A percentile compares a stretch with the other conserved stretches of the same genome.
phyloP scores from a whole-genome alignment of 495 filamentous ascomycete genomes.

The Podospora pseudocomata region DNA sequence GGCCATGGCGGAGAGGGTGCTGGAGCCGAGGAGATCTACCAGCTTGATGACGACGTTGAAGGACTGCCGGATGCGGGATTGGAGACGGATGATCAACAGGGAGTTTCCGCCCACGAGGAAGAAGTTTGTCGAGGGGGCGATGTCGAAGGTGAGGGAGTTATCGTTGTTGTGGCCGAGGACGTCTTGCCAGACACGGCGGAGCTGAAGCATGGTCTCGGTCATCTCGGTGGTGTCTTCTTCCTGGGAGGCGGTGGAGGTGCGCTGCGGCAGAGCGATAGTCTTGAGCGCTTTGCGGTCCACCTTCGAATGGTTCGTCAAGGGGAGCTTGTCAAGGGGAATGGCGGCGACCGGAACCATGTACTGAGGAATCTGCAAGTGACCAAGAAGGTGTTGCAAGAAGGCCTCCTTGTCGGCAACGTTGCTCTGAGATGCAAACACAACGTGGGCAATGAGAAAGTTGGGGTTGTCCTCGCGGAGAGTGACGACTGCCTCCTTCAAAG shows the following conservation, averaged over 20 bases:
- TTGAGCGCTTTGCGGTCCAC: constrained; percentile 38
- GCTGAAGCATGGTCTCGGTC: not conserved
- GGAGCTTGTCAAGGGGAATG: constrained; percentile 40
- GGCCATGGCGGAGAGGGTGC: constrained; percentile 32
- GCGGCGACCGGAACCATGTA: constrained; percentile 46
- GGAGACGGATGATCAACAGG: constrained; percentile 32
- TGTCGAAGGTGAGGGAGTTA: not conserved
- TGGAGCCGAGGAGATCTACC: constrained; percentile 27
- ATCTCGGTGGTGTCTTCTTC: not conserved
- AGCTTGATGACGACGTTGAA: constrained; percentile 20
- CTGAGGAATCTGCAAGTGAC: constrained; percentile 37
- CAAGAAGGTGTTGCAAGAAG: constrained; percentile 11
- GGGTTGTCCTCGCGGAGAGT: constrained; percentile 18
- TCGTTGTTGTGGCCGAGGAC: constrained; percentile 7
- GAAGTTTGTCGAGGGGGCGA: constrained; percentile 30
- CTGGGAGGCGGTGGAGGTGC: not conserved
- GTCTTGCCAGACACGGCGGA: constrained; percentile 9
- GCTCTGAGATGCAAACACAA: constrained; percentile 16
- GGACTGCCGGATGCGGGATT: constrained; percentile 11
- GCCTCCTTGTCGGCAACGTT: not conserved
- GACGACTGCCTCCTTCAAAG: constrained; percentile 36
- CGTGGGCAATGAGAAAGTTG: constrained; percentile 37
- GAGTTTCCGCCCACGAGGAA: constrained; percentile 42
- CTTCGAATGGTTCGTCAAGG: constrained; percentile 42
- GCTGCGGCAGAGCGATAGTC: constrained; percentile 31